A percentile compares a stretch with the other conserved stretches of the same genome.
Evolutionary conservation across 2,329 filamentous ascomycete species (phyloP).

Genomic region (Sarocladium brachiariae): DNA sequence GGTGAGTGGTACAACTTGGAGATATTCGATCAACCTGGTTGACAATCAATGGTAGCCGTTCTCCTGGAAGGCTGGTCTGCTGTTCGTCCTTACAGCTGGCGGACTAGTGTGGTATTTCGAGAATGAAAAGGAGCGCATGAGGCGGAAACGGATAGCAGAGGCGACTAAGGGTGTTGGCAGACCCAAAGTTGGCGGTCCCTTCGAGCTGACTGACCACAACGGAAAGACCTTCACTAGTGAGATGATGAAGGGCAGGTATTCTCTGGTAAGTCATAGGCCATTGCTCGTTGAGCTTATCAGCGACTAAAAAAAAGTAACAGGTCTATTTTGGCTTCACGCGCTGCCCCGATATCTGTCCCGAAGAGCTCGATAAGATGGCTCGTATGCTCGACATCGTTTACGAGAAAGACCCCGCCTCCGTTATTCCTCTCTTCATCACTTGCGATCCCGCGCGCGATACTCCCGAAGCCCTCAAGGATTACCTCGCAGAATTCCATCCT

Average conservation of each 20-base stretch:
- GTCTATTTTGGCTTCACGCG: slow-evolving; percentile 98
- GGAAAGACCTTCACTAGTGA: slow-evolving; percentile 70
- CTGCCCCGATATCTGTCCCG: slow-evolving; percentile 97
- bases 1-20: slow-evolving; percentile 27
- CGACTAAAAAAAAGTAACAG: slow-evolving; percentile 35
- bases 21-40: slow-evolving; percentile 5
- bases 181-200: slow-evolving; percentile 87
- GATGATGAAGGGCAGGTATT: slow-evolving; percentile 81
- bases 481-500: slow-evolving; percentile 85
- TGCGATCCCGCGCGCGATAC: slow-evolving; percentile 92
- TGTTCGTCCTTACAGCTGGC: slow-evolving; percentile 75
- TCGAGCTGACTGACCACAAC: slow-evolving; percentile 75
- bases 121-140: slow-evolving; percentile 84
- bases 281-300: slow-evolving; percentile 11
- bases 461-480: slow-evolving; percentile 74
- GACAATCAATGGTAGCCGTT: slow-evolving; percentile 58
- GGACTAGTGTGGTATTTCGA: slow-evolving; percentile 87
- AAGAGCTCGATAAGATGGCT: slow-evolving; percentile 99
- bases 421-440: slow-evolving; percentile 85
- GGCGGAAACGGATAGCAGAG: slow-evolving; percentile 81
- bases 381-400: slow-evolving; percentile 74
- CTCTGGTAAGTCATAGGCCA: slow-evolving; percentile 48
- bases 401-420: slow-evolving; percentile 34
- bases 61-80: slow-evolving; percentile 80
- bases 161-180: slow-evolving; percentile 87